Percentiles rank a stretch among this genome's conserved stretches.
Evolutionary conservation across 805 yeast genomes (phyloP).

Genomic region (Barnettozyma botsteinii): DNA sequence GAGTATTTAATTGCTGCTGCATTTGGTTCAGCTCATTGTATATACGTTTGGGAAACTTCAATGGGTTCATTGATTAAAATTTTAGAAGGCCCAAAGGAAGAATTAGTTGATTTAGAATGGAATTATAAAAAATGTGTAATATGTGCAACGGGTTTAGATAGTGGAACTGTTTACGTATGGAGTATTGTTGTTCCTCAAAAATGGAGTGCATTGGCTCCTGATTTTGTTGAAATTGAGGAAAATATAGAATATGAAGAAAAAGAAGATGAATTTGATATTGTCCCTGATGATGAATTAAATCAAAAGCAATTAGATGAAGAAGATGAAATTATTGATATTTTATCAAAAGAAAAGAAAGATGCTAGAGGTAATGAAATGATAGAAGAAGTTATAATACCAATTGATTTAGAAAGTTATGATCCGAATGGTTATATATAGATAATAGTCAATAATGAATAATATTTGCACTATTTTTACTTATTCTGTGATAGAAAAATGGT

Average conservation of each 20-base stretch:
- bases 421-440: neutral
- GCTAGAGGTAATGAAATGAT: conserved; percentile 64
- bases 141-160: conserved; percentile 79
- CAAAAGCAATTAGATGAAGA: conserved; percentile 58
- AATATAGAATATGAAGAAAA: conserved; percentile 81
- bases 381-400: conserved; percentile 58
- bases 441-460: too few species aligned
- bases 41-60: conserved; percentile 88
- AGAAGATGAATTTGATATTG: conserved; percentile 88
- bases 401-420: conserved; percentile 24
- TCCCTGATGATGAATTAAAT: conserved; percentile 58
- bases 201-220: conserved; percentile 97
- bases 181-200: conserved; percentile 76
- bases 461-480: too few species aligned
- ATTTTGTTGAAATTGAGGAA: conserved; percentile 90
- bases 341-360: conserved; percentile 56
- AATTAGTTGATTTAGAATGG: conserved; percentile 83
- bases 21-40: conserved; percentile 80
- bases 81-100: conserved; percentile 86
- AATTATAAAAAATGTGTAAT: conserved; percentile 67
- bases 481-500: too few species aligned
- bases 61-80: conserved; percentile 87
- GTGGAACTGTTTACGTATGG: conserved; percentile 82
- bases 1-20: conserved; percentile 90
- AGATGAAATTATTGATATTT: conserved; percentile 63